phyloP scores from a whole-genome alignment of 805 yeast genomes.

The Candida broadrunensis region DNA sequence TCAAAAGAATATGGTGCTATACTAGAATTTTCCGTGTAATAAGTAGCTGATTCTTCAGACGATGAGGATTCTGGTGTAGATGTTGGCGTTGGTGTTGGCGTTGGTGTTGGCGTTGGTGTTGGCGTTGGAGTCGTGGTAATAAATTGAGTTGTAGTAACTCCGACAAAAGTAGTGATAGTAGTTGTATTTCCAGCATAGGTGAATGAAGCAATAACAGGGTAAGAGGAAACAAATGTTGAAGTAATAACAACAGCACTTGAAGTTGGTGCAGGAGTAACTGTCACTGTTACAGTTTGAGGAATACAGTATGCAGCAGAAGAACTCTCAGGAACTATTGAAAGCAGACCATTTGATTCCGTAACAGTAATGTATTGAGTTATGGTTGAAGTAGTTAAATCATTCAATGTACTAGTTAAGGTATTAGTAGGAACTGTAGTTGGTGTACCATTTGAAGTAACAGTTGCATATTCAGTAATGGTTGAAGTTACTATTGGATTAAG shows the following conservation, averaged over 20 bases:
- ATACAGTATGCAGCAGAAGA: background rate
- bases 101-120: background rate
- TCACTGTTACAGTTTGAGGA: background rate
- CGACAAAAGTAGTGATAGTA: background rate
- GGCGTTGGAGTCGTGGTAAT: background rate
- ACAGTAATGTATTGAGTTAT: background rate
- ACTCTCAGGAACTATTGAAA: background rate
- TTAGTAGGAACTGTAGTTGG: background rate
- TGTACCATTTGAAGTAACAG: background rate
- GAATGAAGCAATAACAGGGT: background rate
- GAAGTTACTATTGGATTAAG: background rate
- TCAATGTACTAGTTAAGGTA: background rate
- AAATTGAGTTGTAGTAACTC: background rate
- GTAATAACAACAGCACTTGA: background rate
- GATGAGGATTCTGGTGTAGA: background rate
- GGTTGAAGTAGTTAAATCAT: background rate
- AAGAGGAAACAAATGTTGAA: background rate
- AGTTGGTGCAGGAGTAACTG: background rate
- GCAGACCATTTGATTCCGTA: background rate
- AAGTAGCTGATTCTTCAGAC: background rate
- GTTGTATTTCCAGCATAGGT: background rate
- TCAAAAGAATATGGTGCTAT: background rate
- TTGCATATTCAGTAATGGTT: background rate
- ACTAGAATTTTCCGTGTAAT: background rate
- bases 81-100: background rate